phyloP scores from a whole-genome alignment of 108 stramenopile species.

The Phaeodactylum tricornutum region DNA sequence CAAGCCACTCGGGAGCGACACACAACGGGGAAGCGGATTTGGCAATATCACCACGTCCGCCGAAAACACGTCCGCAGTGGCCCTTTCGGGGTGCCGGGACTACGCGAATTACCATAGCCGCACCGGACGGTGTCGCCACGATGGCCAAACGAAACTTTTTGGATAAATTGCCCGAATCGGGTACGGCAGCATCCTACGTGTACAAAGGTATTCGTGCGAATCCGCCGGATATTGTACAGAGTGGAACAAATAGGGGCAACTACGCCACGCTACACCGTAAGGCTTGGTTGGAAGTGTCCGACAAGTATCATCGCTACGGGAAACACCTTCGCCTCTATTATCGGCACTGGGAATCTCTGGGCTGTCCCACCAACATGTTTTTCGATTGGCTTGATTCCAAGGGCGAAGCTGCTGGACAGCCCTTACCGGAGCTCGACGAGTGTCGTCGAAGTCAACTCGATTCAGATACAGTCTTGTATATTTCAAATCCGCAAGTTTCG shows the following conservation, averaged over 20 bases:
- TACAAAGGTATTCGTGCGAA: constrained; percentile 50
- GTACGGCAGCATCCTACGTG: constrained; percentile 10
- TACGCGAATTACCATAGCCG: background rate
- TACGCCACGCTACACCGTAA: constrained; percentile 55
- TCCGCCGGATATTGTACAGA: constrained; percentile 46
- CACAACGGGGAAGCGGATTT: background rate
- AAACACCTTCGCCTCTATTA: constrained; percentile 83
- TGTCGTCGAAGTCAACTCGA: constrained; percentile 59
- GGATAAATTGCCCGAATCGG: constrained; percentile 8
- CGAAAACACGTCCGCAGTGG: constrained; percentile 3
- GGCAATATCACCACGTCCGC: too few relatives aligned
- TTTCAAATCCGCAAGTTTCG: constrained; percentile 45
- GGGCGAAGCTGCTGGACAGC: constrained; percentile 41
- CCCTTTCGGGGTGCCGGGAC: background rate
- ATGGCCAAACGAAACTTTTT: background rate
- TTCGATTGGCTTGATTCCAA: constrained; percentile 77
- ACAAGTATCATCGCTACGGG: constrained; percentile 78
- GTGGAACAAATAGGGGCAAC: constrained; percentile 53
- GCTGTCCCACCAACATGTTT: constrained; percentile 60
- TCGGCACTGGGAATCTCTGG: constrained; percentile 59
- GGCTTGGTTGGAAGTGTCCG: constrained; percentile 78
- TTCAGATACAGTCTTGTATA: constrained; percentile 66
- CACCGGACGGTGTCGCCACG: background rate
- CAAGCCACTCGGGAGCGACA: too few relatives aligned
- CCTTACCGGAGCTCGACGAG: constrained; percentile 43